A percentile compares a stretch with the other conserved stretches of the same genome.
These are phyloP conservation scores for Colletotrichum sp. DNA, from an alignment of 2,329 filamentous ascomycete genomes.

Conservation along the genomic window DNA sequence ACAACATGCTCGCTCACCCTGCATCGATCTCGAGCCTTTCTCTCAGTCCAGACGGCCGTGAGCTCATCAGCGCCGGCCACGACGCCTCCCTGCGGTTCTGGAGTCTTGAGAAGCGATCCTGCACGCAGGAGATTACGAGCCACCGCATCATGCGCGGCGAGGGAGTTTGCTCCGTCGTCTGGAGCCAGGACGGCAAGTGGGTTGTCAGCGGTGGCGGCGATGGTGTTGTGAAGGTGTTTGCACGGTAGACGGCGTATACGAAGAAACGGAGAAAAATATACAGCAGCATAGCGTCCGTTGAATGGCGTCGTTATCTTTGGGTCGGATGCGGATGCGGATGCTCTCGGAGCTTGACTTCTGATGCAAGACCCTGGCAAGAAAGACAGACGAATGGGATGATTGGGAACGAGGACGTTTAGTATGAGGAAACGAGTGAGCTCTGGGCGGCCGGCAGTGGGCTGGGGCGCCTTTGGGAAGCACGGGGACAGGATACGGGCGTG, in stretches of 20 bases:
- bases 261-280: not conserved
- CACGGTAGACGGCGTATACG: constrained; percentile 44
- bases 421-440: not conserved
- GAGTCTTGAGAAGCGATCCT: constrained; percentile 93
- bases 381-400: not conserved
- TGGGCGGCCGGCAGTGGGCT: not conserved
- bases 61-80: constrained; percentile 94
- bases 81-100: constrained; percentile 96
- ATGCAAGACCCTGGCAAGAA: not conserved
- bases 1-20: constrained; percentile 97
- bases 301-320: constrained; percentile 11
- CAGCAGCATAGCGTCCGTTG: constrained; percentile 13
- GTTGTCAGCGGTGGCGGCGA: constrained; percentile 95
- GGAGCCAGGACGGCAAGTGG: constrained; percentile 94
- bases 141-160: constrained; percentile 96
- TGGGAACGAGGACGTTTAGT: not conserved
- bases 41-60: constrained; percentile 89
- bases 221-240: constrained; percentile 93
- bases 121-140: constrained; percentile 92
- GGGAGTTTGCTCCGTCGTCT: constrained; percentile 91
- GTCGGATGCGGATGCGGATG: not conserved
- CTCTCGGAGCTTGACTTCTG: not conserved
- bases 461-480: not conserved
- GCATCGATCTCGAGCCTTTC: constrained; percentile 91
- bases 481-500: not conserved